Evolutionary conservation across 768 basidiomycete genomes (phyloP).

Genomic region (Amanita jacksonii): DNA sequence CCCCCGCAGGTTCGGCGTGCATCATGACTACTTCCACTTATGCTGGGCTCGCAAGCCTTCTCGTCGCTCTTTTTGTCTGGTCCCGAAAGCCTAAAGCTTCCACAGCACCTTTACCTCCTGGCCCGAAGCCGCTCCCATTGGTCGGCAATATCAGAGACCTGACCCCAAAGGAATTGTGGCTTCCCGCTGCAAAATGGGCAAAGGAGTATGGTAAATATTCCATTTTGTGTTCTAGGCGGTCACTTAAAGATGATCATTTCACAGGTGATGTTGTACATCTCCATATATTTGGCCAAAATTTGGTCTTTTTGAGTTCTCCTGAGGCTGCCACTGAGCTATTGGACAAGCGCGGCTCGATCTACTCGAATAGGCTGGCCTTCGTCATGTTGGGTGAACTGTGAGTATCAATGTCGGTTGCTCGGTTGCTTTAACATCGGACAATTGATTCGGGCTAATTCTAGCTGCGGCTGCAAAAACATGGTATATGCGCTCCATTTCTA

Average conservation of each 20-base stretch:
- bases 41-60: constrained; percentile 26
- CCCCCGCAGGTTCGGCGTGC: too few relatives aligned
- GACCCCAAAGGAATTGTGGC: constrained; percentile 53
- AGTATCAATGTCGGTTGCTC: constrained; percentile 19
- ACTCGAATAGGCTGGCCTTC: constrained; percentile 63
- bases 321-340: constrained; percentile 54
- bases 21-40: constrained; percentile 18
- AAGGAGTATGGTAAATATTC: constrained; percentile 45
- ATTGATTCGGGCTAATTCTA: constrained; percentile 16
- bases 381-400: constrained; percentile 67
- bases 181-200: constrained; percentile 52
- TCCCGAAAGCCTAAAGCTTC: constrained; percentile 34
- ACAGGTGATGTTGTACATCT: constrained; percentile 58
- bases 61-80: constrained; percentile 30
- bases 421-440: constrained; percentile 3
- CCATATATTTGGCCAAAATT: constrained; percentile 53
- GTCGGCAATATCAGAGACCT: constrained; percentile 59
- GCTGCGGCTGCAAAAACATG: constrained; percentile 62
- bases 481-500: constrained; percentile 15
- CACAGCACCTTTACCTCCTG: constrained; percentile 45
- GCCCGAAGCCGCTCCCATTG: constrained; percentile 55
- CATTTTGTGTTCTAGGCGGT: constrained; percentile 4
- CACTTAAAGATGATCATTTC: constrained; percentile 4
- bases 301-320: constrained; percentile 58
- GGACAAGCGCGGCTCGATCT: constrained; percentile 61